phyloP scores from a whole-genome alignment of 495 filamentous ascomycete species.

The Penicillium salamii region DNA sequence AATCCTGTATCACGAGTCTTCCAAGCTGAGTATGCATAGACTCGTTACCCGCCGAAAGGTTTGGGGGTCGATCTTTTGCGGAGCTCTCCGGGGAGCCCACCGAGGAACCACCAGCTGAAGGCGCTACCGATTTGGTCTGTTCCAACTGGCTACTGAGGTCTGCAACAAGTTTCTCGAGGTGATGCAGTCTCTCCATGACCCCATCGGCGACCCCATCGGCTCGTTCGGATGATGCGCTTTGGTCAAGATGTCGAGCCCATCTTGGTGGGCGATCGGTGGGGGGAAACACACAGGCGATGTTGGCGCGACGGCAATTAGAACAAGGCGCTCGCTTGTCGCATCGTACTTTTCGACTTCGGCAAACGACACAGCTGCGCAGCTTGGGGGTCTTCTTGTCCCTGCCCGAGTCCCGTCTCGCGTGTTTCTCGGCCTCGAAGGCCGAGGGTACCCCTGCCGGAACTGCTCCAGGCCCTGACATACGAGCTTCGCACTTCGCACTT shows the following conservation, averaged over 20 bases:
- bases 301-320: constrained; percentile 61
- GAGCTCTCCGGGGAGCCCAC: constrained; percentile 17
- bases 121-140: constrained; percentile 30
- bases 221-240: constrained; percentile 5
- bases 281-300: constrained; percentile 55
- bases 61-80: constrained; percentile 2
- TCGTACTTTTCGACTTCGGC: constrained; percentile 61
- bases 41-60: constrained; percentile 3
- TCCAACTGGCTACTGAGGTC: constrained; percentile 52
- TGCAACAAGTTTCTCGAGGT: constrained; percentile 54
- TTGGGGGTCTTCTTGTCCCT: constrained; percentile 28
- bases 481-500: background rate
- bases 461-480: constrained; percentile 12
- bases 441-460: constrained; percentile 11
- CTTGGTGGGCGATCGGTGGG: constrained; percentile 43
- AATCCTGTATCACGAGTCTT: constrained; percentile 40
- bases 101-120: constrained; percentile 17
- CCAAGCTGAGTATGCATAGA: constrained; percentile 36
- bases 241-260: constrained; percentile 50
- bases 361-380: constrained; percentile 53
- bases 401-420: constrained; percentile 20
- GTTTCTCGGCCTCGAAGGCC: constrained; percentile 33
- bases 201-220: constrained; percentile 27
- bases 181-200: constrained; percentile 51
- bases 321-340: constrained; percentile 68